These are phyloP conservation scores for Clarkia xantiana DNA, from an alignment of 345 rosid species.

Conservation along the genomic window DNA sequence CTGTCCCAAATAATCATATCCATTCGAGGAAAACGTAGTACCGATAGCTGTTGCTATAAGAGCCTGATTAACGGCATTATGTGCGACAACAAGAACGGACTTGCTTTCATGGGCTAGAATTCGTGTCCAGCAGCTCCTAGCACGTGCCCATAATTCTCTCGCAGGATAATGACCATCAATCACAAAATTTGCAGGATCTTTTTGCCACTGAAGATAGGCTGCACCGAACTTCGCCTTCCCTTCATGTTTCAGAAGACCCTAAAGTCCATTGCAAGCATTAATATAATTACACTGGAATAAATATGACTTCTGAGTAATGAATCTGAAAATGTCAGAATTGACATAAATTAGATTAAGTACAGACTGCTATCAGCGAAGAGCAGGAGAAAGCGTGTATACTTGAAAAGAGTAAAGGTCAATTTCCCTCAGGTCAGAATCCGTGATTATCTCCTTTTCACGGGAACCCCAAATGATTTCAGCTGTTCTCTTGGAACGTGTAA, in stretches of 20 bases:
- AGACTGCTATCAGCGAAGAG: background rate
- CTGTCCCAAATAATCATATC: background rate
- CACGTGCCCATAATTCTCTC: constrained; percentile 83
- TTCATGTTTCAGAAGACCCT: constrained; percentile 84
- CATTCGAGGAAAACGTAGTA: constrained; percentile 13
- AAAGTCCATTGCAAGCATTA: constrained; percentile 11
- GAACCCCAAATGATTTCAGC: constrained; percentile 79
- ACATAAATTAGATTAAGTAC: background rate
- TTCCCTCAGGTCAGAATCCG: constrained; percentile 64
- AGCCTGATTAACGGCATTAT: constrained; percentile 93
- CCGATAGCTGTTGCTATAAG: constrained; percentile 83
- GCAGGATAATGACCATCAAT: constrained; percentile 86
- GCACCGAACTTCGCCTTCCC: constrained; percentile 69
- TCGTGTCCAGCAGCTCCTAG: constrained; percentile 49
- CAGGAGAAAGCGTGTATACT: constrained; percentile 16
- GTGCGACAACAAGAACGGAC: constrained; percentile 91
- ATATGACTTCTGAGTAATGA: background rate
- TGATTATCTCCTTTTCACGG: constrained; percentile 45
- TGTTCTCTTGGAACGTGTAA: constrained; percentile 67
- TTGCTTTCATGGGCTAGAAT: constrained; percentile 63
- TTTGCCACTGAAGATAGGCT: constrained; percentile 69
- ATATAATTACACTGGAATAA: background rate
- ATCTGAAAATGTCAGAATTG: background rate
- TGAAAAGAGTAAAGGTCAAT: constrained; percentile 90
- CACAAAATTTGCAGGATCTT: constrained; percentile 59